Base-by-base conservation (phyloP, 1,139 yeast genomes). In the Geotrichum histeridarum region DNA sequence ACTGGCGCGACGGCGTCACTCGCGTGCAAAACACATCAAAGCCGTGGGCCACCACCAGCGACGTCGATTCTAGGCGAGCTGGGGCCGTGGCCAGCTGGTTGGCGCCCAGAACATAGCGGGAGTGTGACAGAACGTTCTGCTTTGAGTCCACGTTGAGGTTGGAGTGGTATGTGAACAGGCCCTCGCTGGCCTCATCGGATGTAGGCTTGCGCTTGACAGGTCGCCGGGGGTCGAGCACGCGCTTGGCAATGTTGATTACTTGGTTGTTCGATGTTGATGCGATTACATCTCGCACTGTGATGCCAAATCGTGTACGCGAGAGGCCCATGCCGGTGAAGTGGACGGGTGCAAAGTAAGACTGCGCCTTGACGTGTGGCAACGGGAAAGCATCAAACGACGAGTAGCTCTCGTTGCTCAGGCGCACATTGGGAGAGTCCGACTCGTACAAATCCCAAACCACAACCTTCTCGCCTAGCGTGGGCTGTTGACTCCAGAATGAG, bases 361-460 rank as follows among this genome's bases (percentile, higher is more conserved):
- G 82, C 4, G 77, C 63, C 1, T 74, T 64, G 30, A 77, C 74
- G 15, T 72, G 72, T 0, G 87, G 87, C 12, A 65, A 60, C 8
- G 69, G 59, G 50, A 64, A 64, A n/a, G 69, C 60, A 12, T 67
- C 71, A 53, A 77, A 73, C 0, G 77, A 67, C 1, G 80, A 72
- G 32, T 69, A 67, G 1, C 59, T 60, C n/a, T 63, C 61, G 18
- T 58, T 61, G 51, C 59, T 27, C 64, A 68, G 48, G 38, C 79
- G 74, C 48, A 64, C 67, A 61, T 83, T 78, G 12, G 85, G 80
- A 1, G 62, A 68, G 8, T 73, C 64, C 0, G 86, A 79, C 65
- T 87, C 95, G 69, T 82, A 93, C 49, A 93, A 70, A 67, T 93
- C 98, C 65, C 89, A 73, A 0, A 86, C 90, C 17, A 78, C 81